Evolutionary conservation across 2,329 filamentous ascomycete species (phyloP), one percentile per base, ranked within the genome.

Genomic region (Calonectria multiphialidica): DNA sequence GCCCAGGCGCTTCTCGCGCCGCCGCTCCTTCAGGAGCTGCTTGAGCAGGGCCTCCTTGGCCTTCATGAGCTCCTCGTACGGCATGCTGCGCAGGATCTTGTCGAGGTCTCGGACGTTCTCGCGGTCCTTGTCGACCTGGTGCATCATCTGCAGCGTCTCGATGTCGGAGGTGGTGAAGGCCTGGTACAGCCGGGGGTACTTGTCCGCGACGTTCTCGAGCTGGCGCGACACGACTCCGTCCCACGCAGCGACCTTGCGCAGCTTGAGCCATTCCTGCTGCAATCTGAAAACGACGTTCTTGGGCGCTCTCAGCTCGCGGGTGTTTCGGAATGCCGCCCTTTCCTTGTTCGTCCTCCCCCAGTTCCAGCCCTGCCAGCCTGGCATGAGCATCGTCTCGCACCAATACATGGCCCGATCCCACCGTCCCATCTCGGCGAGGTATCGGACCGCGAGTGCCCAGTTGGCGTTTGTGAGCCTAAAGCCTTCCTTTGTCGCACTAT

Each of bases 381-480:
- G 88, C 90, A 98, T 97, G 68, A 98, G 91, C 72, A 91, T 90
- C 30, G 87, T 84, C 84, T 98, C 96, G 80, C 94, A 96, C 64
- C 92, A 84, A 25, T 85, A 81, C 83, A 97, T 98, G 44, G 95
- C 95, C 23, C 93, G 87, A 59, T 90, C 84, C 77, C 89, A 88
- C 55, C 89, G 87, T 55, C 89, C 88, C 66, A 91, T 87, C 16
- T 87, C 85, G 28, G 91, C 90, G 33, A 98, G 90, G 63, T 88
- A 83, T 77, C 93, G 90, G 68, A 98, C 88, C 75, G 94, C 92
- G 63, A 90, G 87, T 81, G 98, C 97, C 95, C 95, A 98, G 76
- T 94, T 95, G 77, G 89, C 89, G 80, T 90, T 92, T 79, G 95
- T 93, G 70, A 98, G 83, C 33, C 86, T 85, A 85, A 96, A 98